These are phyloP conservation scores for Tetrahymena thermophila DNA, from an alignment of 73 alveolate species.

Conservation along the genomic window DNA sequence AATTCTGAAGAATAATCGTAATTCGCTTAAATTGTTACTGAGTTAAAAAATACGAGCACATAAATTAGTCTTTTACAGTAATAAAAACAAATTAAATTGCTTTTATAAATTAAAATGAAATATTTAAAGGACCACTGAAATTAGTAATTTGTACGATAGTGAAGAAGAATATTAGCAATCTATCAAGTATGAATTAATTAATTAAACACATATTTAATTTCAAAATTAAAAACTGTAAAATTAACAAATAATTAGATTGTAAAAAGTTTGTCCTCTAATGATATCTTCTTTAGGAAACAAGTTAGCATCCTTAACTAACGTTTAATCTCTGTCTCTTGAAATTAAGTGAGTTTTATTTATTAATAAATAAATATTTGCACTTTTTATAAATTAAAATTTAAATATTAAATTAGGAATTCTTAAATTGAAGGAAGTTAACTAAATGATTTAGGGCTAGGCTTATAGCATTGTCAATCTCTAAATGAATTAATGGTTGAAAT, in stretches of 20 bases:
- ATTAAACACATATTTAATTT: no score
- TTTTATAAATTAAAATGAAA: no score
- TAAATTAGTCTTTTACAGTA: background rate
- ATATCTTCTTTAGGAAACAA: background rate
- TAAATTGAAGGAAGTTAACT: background rate
- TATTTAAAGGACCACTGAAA: background rate
- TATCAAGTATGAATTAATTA: background rate
- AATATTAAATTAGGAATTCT: background rate
- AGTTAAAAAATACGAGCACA: background rate
- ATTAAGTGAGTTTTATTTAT: background rate
- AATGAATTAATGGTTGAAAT: background rate
- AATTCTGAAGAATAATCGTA: background rate
- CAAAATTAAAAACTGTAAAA: background rate
- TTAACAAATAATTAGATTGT: background rate
- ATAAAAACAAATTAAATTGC: no score
- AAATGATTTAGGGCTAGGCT: background rate
- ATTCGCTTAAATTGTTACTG: background rate
- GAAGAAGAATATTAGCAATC: background rate
- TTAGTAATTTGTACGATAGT: no score
- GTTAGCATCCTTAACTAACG: background rate
- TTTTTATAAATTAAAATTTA: no score
- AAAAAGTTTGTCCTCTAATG: background rate
- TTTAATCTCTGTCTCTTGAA: background rate
- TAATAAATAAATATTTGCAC: no score
- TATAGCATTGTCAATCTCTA: background rate